Conservation (phyloP, 768 basidiomycete genomes). For the Amylocystis lapponica region DNA sequence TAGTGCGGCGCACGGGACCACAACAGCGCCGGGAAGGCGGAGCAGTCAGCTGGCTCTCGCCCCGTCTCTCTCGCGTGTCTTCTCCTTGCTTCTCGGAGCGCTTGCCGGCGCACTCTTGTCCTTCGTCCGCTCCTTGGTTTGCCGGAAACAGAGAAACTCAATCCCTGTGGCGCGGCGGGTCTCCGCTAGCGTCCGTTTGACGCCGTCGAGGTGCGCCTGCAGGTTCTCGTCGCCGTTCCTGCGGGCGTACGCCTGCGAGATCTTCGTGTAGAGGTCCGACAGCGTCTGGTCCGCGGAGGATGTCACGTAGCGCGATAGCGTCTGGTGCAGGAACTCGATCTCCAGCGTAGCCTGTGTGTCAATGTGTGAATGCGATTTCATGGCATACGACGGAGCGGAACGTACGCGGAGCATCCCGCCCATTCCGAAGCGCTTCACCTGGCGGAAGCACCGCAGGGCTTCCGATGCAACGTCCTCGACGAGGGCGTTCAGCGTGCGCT, state of each 20-base stretch:
- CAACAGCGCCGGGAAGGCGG: too few relatives aligned
- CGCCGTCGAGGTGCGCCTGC: slow-evolving; percentile 81
- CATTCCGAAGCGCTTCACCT: slow-evolving; percentile 91
- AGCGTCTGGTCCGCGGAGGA: slow-evolving; percentile 75
- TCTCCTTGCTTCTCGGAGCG: slow-evolving; percentile 4
- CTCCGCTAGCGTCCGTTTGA: slow-evolving; percentile 87
- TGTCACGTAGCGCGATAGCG: slow-evolving; percentile 83
- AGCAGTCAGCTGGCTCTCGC: background rate
- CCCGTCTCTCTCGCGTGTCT: slow-evolving; percentile 4
- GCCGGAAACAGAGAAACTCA: slow-evolving; percentile 91
- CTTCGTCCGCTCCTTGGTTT: slow-evolving; percentile 43
- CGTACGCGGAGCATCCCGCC: slow-evolving; percentile 97
- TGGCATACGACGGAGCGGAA: background rate
- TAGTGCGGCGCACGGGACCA: too few relatives aligned
- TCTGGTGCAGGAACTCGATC: slow-evolving; percentile 99
- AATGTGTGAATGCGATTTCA: background rate
- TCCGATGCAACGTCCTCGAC: slow-evolving; percentile 82
- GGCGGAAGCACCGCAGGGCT: slow-evolving; percentile 78
- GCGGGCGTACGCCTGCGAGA: slow-evolving; percentile 87
- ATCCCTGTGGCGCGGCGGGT: slow-evolving; percentile 87
- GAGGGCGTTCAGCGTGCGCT: slow-evolving; percentile 74
- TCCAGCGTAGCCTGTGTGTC: slow-evolving; percentile 86
- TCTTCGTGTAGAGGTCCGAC: slow-evolving; percentile 89
- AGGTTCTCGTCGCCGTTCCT: slow-evolving; percentile 82
- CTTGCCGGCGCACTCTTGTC: slow-evolving; percentile 9